phyloP scores from a whole-genome alignment of 2,329 filamentous ascomycete genomes.

The Aspergillus sp. region DNA sequence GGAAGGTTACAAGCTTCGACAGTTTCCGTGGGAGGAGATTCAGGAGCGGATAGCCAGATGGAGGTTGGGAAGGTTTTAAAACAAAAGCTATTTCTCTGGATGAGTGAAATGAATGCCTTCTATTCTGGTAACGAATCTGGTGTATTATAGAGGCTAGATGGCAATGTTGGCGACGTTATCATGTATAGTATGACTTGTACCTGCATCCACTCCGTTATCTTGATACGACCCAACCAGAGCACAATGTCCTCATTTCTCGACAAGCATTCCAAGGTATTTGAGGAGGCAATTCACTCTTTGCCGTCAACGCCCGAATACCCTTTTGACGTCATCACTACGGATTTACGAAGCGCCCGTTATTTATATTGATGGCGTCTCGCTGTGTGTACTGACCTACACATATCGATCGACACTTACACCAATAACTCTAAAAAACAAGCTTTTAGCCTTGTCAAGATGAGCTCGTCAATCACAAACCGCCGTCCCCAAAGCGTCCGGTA shows the following conservation, averaged over 20 bases:
- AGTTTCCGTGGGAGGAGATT: constrained; percentile 78
- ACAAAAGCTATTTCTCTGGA: not conserved
- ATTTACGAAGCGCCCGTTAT: no score
- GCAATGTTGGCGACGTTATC: no score
- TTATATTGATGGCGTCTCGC: no score
- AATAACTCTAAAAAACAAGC: no score
- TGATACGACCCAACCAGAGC: not conserved
- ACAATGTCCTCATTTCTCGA: not conserved
- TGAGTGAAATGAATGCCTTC: no score
- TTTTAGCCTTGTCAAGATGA: no score
- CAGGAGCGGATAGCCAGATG: constrained; percentile 77
- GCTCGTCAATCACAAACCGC: not conserved
- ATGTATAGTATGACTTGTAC: no score
- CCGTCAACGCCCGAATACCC: not conserved
- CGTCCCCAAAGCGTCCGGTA: not conserved
- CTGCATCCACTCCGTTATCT: no score
- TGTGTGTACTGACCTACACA: no score
- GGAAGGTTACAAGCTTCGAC: constrained; percentile 57
- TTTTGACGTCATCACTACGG: not conserved
- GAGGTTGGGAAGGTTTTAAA: constrained; percentile 62
- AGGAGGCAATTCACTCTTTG: not conserved
- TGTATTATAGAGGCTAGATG: not conserved
- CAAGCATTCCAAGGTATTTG: no score
- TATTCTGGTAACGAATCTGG: not conserved
- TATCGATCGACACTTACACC: no score